phyloP scores from a whole-genome alignment of 306 rosid genomes.

The Comarum palustre region DNA sequence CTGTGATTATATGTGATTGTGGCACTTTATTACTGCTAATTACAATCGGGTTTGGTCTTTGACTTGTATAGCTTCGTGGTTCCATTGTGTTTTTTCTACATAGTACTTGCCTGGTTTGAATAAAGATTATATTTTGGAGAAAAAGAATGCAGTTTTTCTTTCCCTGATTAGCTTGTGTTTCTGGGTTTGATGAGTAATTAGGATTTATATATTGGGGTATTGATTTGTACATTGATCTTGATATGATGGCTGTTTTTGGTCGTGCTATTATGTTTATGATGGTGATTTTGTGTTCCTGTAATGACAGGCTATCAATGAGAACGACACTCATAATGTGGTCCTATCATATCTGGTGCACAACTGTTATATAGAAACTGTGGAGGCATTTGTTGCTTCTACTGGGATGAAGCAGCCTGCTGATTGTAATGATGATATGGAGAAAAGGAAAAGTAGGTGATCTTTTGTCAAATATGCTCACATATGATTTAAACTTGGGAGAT shows the following conservation, averaged over 20 bases:
- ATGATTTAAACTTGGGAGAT: not conserved
- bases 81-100: not conserved
- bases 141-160: not conserved
- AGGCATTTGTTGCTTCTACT: conserved; percentile 65
- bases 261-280: not conserved
- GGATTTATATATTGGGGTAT: not conserved
- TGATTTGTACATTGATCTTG: not conserved
- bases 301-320: conserved; percentile 64
- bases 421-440: conserved; percentile 67
- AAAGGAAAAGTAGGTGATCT: conserved; percentile 60
- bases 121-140: not conserved
- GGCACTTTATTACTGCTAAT: not conserved
- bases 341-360: conserved; percentile 84
- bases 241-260: not conserved
- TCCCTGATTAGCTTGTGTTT: not conserved
- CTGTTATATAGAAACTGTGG: conserved; percentile 72
- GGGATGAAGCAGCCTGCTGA: conserved; percentile 65
- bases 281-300: conserved; percentile 15
- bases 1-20: not conserved
- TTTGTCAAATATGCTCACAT: not conserved
- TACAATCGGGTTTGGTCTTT: not conserved
- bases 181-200: not conserved
- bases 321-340: conserved; percentile 61
- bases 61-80: not conserved
- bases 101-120: not conserved